phyloP scores from a whole-genome alignment of 2,329 filamentous ascomycete genomes.

The Exophiala dermatitidis region DNA sequence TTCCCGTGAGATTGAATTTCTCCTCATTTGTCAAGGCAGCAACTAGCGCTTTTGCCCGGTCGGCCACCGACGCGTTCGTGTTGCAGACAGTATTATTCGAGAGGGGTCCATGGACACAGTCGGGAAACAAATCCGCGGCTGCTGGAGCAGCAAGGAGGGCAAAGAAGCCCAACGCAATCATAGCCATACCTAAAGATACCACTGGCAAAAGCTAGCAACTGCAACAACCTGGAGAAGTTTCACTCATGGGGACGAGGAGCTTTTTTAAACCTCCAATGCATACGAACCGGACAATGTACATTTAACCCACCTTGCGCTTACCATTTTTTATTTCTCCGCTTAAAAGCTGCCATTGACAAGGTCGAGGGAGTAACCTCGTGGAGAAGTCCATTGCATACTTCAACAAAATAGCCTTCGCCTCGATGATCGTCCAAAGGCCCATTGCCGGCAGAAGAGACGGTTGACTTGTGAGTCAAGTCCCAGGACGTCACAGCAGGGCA shows the following conservation, averaged over 20 bases:
- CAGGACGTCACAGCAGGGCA: not conserved
- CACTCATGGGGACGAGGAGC: no score
- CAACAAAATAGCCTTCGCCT: not conserved
- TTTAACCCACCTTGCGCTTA: no score
- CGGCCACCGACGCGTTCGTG: slow-evolving; percentile 34
- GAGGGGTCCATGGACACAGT: slow-evolving; percentile 47
- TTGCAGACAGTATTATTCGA: slow-evolving; percentile 48
- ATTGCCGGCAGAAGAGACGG: not conserved
- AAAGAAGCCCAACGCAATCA: slow-evolving; percentile 5
- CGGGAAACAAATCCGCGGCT: slow-evolving; percentile 32
- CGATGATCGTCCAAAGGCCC: slow-evolving; percentile 1
- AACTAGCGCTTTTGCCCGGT: slow-evolving; percentile 45
- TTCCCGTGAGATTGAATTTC: slow-evolving; percentile 50
- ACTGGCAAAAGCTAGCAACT: no score
- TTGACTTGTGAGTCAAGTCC: not conserved
- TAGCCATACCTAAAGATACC: not conserved
- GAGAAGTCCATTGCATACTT: not conserved
- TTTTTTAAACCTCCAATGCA: no score
- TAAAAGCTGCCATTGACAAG: not conserved
- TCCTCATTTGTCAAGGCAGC: slow-evolving; percentile 47
- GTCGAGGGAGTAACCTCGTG: not conserved
- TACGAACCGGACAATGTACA: no score
- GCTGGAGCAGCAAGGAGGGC: slow-evolving; percentile 10
- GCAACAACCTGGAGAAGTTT: no score
- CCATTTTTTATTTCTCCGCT: not conserved